These are phyloP conservation scores for Chlamydomonas applanata DNA, from an alignment of 139 green algal genomes.

Conservation along the genomic window DNA sequence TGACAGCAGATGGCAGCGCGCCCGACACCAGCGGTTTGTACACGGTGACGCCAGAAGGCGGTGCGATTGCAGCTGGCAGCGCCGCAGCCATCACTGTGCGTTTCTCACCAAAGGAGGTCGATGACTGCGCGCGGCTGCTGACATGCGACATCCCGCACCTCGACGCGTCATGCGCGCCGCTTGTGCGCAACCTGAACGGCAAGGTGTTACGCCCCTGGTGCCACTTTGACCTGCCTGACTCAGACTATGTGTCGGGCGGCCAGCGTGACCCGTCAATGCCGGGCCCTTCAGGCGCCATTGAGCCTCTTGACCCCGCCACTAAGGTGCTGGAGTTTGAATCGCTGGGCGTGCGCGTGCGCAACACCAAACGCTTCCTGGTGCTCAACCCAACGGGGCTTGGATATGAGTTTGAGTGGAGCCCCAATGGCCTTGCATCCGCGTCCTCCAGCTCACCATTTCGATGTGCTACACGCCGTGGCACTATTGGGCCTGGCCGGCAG, in stretches of 20 bases:
- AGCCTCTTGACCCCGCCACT: constrained; percentile 66
- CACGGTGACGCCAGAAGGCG: constrained; percentile 42
- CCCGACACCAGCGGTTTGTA: constrained; percentile 46
- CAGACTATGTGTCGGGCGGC: constrained; percentile 60
- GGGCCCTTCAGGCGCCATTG: constrained; percentile 47
- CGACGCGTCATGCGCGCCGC: constrained; percentile 28
- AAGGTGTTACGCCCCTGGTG: constrained; percentile 72
- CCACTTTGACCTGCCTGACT: constrained; percentile 80
- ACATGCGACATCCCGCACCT: constrained; percentile 61
- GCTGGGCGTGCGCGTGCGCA: constrained; percentile 59
- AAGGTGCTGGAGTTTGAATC: constrained; percentile 72
- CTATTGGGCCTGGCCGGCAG: constrained; percentile 53
- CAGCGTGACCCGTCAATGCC: constrained; percentile 58
- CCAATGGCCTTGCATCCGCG: not conserved
- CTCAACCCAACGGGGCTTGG: constrained; percentile 78
- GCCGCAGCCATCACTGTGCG: constrained; percentile 54
- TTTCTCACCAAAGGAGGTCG: constrained; percentile 75
- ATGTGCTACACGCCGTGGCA: constrained; percentile 34
- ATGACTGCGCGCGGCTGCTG: constrained; percentile 53
- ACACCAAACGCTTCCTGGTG: constrained; percentile 77
- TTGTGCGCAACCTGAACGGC: constrained; percentile 41
- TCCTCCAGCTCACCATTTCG: constrained; percentile 12
- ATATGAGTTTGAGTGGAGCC: constrained; percentile 74
- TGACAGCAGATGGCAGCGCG: constrained; percentile 21
- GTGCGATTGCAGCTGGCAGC: constrained; percentile 40